A percentile compares a stretch with the other conserved stretches of the same genome.
These are phyloP conservation scores for Dentipellis fragilis DNA, from an alignment of 768 basidiomycete genomes.

Conservation along the genomic window DNA sequence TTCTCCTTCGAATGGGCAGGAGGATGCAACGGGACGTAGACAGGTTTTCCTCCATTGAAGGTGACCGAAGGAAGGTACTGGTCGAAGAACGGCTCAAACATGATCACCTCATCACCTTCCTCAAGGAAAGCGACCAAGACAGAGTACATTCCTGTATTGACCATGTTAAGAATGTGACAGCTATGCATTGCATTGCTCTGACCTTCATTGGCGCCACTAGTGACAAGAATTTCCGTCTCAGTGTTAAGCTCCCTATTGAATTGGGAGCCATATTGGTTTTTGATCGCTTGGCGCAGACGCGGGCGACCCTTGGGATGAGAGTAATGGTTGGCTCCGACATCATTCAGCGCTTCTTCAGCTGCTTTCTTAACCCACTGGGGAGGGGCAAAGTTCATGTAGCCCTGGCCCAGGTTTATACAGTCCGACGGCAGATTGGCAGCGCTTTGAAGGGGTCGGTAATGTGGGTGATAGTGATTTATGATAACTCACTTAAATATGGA, in stretches of 20 bases:
- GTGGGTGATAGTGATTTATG: neutral
- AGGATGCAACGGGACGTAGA: constrained; percentile 93
- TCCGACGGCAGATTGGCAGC: constrained; percentile 81
- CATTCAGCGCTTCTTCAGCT: constrained; percentile 56
- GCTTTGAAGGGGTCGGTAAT: constrained; percentile 28
- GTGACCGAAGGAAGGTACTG: constrained; percentile 89
- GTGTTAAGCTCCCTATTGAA: constrained; percentile 66
- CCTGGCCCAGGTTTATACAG: constrained; percentile 89
- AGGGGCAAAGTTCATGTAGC: constrained; percentile 87
- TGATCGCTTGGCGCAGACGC: constrained; percentile 82
- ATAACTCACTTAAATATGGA: constrained; percentile 71
- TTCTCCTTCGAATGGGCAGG: constrained; percentile 39
- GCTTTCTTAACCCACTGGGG: constrained; percentile 72
- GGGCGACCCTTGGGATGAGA: constrained; percentile 86
- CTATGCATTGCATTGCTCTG: constrained; percentile 3
- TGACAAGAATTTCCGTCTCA: constrained; percentile 85
- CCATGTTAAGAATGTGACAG: neutral
- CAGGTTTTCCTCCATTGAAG: constrained; percentile 88
- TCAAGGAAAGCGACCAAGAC: constrained; percentile 89
- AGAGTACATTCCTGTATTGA: constrained; percentile 72
- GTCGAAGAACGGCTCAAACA: constrained; percentile 98
- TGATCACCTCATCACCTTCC: constrained; percentile 91
- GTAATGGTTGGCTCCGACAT: constrained; percentile 70
- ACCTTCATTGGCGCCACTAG: constrained; percentile 98
- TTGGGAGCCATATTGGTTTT: constrained; percentile 60